A percentile compares a stretch with the other conserved stretches of the same genome.
These are phyloP conservation scores for Isoetes taiwanensis DNA, from an alignment of 75 land plant genomes.

Conservation along the genomic window DNA sequence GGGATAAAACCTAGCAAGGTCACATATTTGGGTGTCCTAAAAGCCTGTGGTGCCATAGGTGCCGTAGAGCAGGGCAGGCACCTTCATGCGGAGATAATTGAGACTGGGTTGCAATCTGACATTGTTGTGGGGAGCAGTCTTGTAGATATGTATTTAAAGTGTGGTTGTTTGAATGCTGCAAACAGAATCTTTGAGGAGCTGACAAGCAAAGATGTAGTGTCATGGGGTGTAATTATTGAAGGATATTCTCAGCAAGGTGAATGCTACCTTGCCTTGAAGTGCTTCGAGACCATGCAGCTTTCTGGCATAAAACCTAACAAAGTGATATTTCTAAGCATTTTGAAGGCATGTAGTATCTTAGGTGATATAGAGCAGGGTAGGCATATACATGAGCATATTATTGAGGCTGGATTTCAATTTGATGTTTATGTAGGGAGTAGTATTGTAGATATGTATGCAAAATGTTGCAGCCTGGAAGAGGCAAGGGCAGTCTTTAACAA, in stretches of 20 bases:
- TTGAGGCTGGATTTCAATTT: slow-evolving; percentile 18
- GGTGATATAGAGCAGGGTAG: slow-evolving; percentile 24
- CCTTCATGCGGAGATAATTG: slow-evolving; percentile 29
- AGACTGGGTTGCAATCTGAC: slow-evolving; percentile 19
- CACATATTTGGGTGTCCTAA: slow-evolving; percentile 18
- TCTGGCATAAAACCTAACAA: slow-evolving; percentile 18
- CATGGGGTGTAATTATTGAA: slow-evolving; percentile 20
- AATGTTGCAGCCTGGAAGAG: slow-evolving; percentile 30
- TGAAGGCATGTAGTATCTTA: slow-evolving; percentile 30
- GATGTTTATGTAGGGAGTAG: slow-evolving; percentile 30
- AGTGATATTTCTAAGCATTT: slow-evolving; percentile 27
- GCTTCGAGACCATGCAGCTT: too few relatives aligned
- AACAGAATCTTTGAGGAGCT: slow-evolving; percentile 10
- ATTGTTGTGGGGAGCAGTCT: slow-evolving; percentile 28
- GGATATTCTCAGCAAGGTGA: slow-evolving; percentile 20
- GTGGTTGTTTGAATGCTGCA: slow-evolving; percentile 18
- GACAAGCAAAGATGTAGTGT: slow-evolving; percentile 7
- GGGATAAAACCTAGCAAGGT: neutral
- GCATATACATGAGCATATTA: slow-evolving; percentile 30
- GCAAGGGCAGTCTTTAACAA: slow-evolving; percentile 27
- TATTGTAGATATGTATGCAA: slow-evolving; percentile 51
- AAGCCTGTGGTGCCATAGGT: slow-evolving; percentile 23
- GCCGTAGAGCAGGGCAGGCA: slow-evolving; percentile 16
- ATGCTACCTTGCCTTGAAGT: slow-evolving; percentile 3
- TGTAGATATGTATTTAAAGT: slow-evolving; percentile 56